These are phyloP conservation scores for Sugiyamaella japonica DNA, from an alignment of 1,139 yeast genomes.

Conservation along the genomic window DNA sequence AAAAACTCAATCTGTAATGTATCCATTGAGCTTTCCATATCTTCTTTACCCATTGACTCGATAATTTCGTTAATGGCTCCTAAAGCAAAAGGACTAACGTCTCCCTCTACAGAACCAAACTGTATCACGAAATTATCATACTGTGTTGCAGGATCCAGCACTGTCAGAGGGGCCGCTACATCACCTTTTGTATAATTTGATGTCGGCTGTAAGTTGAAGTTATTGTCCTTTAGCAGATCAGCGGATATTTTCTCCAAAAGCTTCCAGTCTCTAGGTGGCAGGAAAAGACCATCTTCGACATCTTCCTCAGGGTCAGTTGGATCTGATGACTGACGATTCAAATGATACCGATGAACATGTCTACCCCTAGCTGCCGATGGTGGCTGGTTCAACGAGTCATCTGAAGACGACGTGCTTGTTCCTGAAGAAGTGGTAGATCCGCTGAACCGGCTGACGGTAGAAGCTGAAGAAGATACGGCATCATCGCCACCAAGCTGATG, in stretches of 20 bases:
- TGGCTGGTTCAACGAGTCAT: background rate
- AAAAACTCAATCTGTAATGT: constrained; percentile 63
- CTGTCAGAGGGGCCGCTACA: constrained; percentile 45
- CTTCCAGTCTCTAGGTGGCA: constrained; percentile 34
- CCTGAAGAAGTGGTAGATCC: constrained; percentile 18
- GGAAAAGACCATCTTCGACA: constrained; percentile 19
- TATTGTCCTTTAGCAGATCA: constrained; percentile 11
- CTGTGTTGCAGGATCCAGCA: constrained; percentile 48
- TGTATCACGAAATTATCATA: constrained; percentile 58
- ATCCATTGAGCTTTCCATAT: constrained; percentile 57
- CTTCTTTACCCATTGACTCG: constrained; percentile 28
- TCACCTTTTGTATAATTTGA: constrained; percentile 48
- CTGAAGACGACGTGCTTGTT: constrained; percentile 5
- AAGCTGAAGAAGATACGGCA: constrained; percentile 19
- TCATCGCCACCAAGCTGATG: constrained; percentile 14
- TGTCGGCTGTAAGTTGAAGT: constrained; percentile 41
- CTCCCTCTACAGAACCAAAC: constrained; percentile 47
- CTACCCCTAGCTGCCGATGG: background rate
- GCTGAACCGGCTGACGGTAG: constrained; percentile 21
- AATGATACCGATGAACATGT: background rate
- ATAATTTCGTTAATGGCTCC: constrained; percentile 31
- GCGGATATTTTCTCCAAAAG: constrained; percentile 17
- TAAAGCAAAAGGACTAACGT: constrained; percentile 39
- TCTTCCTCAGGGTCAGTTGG: constrained; percentile 2
- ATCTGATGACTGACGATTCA: background rate